These are phyloP conservation scores for Stagonosporopsis chrysanthemi DNA, from an alignment of 2,329 filamentous ascomycete species.

Conservation along the genomic window DNA sequence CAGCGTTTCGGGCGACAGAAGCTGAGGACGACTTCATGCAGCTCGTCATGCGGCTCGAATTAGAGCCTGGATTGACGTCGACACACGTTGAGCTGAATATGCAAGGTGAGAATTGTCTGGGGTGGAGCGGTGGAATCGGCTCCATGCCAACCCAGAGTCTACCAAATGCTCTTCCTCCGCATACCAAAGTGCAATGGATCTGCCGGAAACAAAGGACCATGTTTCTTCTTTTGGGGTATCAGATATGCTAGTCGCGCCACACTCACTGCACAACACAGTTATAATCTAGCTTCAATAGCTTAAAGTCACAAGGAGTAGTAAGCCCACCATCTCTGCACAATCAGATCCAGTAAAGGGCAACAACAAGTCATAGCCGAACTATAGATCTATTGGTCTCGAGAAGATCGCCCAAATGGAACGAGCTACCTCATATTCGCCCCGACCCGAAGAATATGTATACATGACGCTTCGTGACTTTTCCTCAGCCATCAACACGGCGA, in stretches of 20 bases:
- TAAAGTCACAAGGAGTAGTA: too few species aligned
- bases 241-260: too few species aligned
- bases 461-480: conserved; percentile 16
- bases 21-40: conserved; percentile 6
- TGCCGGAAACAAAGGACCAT: neutral
- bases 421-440: neutral
- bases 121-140: neutral
- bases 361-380: too few species aligned
- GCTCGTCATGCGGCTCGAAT: conserved; percentile 11
- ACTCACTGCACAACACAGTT: too few species aligned
- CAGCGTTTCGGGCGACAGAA: neutral
- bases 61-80: conserved; percentile 8
- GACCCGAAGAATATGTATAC: conserved; percentile 14
- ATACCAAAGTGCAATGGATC: neutral
- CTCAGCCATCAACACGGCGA: neutral
- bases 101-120: neutral
- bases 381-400: too few species aligned
- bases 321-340: too few species aligned
- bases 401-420: too few species aligned
- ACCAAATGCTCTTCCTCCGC: conserved; percentile 1
- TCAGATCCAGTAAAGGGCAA: too few species aligned
- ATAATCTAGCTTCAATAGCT: too few species aligned
- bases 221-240: too few species aligned
- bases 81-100: conserved; percentile 4
- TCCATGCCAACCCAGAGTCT: neutral